A percentile compares a stretch with the other conserved stretches of the same genome.
Evolutionary conservation across 2,329 filamentous ascomycete genomes (phyloP).

Genomic region (Colletotrichum sp.): DNA sequence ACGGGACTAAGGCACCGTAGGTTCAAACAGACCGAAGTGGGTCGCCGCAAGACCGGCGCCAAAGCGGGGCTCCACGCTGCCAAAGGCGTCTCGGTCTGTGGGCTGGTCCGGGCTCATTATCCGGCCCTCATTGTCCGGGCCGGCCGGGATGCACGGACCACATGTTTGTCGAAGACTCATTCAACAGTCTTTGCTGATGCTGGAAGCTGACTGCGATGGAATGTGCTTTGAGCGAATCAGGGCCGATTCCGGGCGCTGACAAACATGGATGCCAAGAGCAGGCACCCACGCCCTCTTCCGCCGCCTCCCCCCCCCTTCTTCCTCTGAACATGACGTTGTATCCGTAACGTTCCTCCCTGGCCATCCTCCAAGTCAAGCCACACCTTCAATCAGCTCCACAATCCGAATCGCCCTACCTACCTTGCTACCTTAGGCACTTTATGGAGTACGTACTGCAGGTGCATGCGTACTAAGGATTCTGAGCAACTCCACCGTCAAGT

Average conservation of each 20-base stretch:
- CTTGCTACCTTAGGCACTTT: not conserved
- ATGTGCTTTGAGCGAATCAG: not conserved
- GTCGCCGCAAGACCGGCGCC: not conserved
- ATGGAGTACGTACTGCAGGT: not conserved
- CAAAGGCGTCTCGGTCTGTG: not conserved
- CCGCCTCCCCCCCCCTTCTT: not conserved
- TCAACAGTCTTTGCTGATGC: not conserved
- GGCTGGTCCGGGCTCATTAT: not conserved
- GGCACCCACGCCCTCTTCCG: not conserved
- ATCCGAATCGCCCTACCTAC: not conserved
- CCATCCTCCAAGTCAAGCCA: not conserved
- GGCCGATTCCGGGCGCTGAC: not conserved
- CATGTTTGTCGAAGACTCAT: constrained; percentile 6
- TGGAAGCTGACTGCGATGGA: not conserved
- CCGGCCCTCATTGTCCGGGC: constrained; percentile 6
- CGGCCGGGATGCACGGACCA: constrained; percentile 16
- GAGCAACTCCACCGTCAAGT: not conserved
- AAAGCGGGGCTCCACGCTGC: not conserved
- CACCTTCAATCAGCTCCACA: not conserved
- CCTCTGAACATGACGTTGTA: not conserved
- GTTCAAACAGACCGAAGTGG: constrained; percentile 2
- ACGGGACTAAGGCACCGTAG: not conserved
- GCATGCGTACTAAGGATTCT: not conserved
- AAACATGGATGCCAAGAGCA: not conserved
- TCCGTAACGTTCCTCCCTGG: not conserved